Conservation (phyloP, 306 rosid genomes). For the Abrus pulchellus region DNA sequence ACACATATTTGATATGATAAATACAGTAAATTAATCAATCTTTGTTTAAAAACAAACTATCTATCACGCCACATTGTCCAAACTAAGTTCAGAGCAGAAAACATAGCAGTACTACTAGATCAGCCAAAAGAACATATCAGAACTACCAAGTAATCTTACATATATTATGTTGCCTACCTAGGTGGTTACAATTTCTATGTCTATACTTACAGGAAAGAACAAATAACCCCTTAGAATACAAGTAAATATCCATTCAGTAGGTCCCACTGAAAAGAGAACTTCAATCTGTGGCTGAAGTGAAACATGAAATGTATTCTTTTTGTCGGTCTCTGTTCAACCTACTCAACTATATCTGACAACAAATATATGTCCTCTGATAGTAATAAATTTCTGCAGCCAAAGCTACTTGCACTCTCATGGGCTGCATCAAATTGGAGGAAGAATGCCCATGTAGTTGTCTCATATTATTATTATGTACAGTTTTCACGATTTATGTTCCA, state of each 20-base stretch:
- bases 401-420: background rate
- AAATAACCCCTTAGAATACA: conserved; percentile 6
- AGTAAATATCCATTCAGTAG: conserved; percentile 5
- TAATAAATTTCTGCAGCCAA: background rate
- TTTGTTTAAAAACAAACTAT: conserved; percentile 2
- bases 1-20: background rate
- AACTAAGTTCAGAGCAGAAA: conserved; percentile 18
- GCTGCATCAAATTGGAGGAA: conserved; percentile 12
- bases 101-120: conserved; percentile 2
- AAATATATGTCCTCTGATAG: background rate
- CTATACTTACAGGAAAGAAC: too few species aligned
- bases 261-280: too few species aligned
- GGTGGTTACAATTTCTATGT: conserved; percentile 8
- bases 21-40: conserved; percentile 6
- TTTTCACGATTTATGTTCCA: conserved; percentile 21
- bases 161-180: background rate
- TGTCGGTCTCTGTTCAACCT: background rate
- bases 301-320: conserved; percentile 3
- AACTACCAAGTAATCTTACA: conserved; percentile 18
- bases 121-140: conserved; percentile 21
- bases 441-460: conserved; percentile 4
- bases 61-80: conserved; percentile 3
- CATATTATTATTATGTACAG: background rate
- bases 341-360: conserved; percentile 1
- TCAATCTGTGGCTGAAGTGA: conserved; percentile 3